Percentiles rank a stretch among this genome's conserved stretches.
These are phyloP conservation scores for Rhodamnia argentea DNA, from an alignment of 345 rosid genomes.

Conservation along the genomic window DNA sequence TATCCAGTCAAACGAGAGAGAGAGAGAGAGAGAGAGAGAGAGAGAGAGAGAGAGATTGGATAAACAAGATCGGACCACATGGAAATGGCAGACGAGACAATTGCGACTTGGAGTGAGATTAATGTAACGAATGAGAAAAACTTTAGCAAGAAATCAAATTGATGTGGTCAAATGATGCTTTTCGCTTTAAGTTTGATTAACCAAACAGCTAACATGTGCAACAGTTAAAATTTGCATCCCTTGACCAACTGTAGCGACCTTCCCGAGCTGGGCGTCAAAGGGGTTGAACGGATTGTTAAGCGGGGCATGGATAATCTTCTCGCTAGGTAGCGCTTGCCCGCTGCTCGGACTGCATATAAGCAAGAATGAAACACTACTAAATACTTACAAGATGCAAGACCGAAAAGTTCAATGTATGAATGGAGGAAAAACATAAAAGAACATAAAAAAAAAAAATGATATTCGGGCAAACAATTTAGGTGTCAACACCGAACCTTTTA, in stretches of 20 bases:
- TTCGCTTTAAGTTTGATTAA: not conserved
- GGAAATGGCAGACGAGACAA: not conserved
- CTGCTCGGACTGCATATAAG: not conserved
- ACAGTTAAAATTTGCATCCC: not conserved
- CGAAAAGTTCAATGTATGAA: not conserved
- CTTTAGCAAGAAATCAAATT: not conserved
- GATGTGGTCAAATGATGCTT: not conserved
- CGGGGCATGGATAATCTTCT: not conserved
- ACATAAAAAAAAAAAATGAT: not conserved
- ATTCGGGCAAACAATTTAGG: not conserved
- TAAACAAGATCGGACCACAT: not conserved
- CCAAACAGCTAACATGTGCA: not conserved
- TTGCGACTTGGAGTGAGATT: not conserved
- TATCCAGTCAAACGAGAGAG: not conserved
- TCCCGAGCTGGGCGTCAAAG: not conserved
- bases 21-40: not conserved
- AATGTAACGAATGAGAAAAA: not conserved
- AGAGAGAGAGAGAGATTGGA: not conserved
- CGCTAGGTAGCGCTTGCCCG: not conserved
- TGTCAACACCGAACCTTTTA: not conserved
- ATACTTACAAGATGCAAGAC: not conserved
- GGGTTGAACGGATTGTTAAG: not conserved
- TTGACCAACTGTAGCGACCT: not conserved
- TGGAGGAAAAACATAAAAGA: not conserved
- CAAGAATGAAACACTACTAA: rapidly evolving